phyloP scores from a whole-genome alignment of 2,329 filamentous ascomycete genomes.

The Atkinsonella hypoxylon region DNA sequence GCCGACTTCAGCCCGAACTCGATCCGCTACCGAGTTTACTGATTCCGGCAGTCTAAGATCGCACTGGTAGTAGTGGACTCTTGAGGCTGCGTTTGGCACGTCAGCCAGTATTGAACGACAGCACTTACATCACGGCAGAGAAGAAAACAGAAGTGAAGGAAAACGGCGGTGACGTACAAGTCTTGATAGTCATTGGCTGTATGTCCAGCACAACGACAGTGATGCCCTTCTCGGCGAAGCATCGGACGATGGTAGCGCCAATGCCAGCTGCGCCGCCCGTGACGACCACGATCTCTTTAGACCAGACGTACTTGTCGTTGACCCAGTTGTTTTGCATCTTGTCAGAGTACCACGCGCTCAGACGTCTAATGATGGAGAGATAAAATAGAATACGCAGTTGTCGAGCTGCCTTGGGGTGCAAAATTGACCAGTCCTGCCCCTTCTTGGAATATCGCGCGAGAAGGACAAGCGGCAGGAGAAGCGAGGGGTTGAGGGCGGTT shows the following conservation, averaged over 20 bases:
- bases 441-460: constrained; percentile 51
- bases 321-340: constrained; percentile 24
- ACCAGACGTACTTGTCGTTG: constrained; percentile 46
- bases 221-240: constrained; percentile 52
- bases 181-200: constrained; percentile 43
- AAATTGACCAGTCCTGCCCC: constrained; percentile 41
- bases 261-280: constrained; percentile 69
- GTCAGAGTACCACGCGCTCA: constrained; percentile 21
- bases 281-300: constrained; percentile 57
- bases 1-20: constrained; percentile 45
- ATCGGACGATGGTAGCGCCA: constrained; percentile 50
- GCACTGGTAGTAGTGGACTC: constrained; percentile 57
- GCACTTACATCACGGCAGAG: neutral
- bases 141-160: no score
- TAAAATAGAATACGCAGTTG: constrained; percentile 29
- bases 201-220: constrained; percentile 64
- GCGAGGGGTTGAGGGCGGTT: constrained; percentile 51
- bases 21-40: constrained; percentile 37
- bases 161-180: constrained; percentile 23
- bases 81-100: constrained; percentile 21
- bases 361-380: constrained; percentile 16
- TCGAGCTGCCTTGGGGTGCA: constrained; percentile 38
- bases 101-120: neutral
- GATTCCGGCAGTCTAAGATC: constrained; percentile 50
- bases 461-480: constrained; percentile 52